Evolutionary conservation across 495 filamentous ascomycete genomes (phyloP), one percentile per base, ranked within the genome.

Genomic region (Immersiella caudata): DNA sequence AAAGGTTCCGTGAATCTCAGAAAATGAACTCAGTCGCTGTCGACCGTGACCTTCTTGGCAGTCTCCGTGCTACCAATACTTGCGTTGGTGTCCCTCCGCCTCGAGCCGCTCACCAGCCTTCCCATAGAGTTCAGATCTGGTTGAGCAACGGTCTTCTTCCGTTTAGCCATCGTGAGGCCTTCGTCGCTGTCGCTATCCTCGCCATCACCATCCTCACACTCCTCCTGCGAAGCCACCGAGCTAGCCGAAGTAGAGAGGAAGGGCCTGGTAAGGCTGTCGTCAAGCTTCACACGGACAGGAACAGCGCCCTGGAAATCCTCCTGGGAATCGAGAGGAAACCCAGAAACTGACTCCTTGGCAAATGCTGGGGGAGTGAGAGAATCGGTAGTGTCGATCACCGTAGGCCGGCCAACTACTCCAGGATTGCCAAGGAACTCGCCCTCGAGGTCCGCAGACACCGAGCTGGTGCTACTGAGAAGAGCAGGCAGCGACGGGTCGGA

Each of bases 401-500:
- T 78, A 27, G 74, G 71, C 29, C 73, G 74, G 52, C 74, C 72
- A 29, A 82, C 71, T 6, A 80, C 73, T 4, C 83, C 83, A 6
- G 84, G 84, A n/a, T 76, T 74, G 60, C 79, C 71, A 16, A 86
- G 76, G 52, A 86, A 83, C 33, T 87, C 84, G 6, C 80, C 83
- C 69, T 87, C 86, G 1, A 80, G 73, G 52, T 86, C 83, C 14
- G 81, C 87, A 21, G 89, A 93, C 21, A 92, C 79, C n/a, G 91
- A 93, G 27, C 90, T 91, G n/a, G 90, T 89, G n/a, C 90, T 88
- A 33, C 90, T 92, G 16, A 92, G 81, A 6, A 93, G 84, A 49
- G 91, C 91, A 2, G 91, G 91, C 6, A 93, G 84, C 51, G 90
- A 92, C 16, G 91, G 90, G 68, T 92, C 89, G 18, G 90, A 91